Evolutionary conservation across 2,329 filamentous ascomycete species (phyloP).

Genomic region (Neofusicoccum cordaticola): DNA sequence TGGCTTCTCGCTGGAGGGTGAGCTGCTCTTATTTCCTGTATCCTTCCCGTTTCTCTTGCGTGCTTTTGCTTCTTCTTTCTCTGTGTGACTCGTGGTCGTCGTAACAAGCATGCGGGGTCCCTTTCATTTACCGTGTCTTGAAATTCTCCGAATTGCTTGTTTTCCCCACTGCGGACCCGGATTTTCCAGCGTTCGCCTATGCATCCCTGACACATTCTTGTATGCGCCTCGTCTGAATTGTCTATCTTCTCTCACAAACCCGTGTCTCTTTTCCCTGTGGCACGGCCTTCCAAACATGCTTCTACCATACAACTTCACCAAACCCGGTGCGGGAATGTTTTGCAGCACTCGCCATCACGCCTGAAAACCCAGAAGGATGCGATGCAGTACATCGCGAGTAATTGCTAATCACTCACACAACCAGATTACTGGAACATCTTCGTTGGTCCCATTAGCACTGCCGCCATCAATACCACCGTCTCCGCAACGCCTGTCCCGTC

Average conservation of each 20-base stretch:
- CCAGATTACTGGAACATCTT: conserved; percentile 24
- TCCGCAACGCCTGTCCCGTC: conserved; percentile 32
- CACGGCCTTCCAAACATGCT: conserved; percentile 24
- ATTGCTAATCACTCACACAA: too few relatives aligned
- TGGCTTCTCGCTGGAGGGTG: background rate
- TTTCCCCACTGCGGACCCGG: background rate
- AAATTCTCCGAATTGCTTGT: background rate
- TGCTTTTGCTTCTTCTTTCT: background rate
- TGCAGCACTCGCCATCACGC: background rate
- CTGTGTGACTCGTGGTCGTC: background rate
- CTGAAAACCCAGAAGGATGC: too few relatives aligned
- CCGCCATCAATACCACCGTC: conserved; percentile 26
- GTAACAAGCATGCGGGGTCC: background rate
- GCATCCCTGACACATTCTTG: background rate
- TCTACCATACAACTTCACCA: too few relatives aligned
- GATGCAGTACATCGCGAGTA: too few relatives aligned
- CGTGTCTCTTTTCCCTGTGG: conserved; percentile 1
- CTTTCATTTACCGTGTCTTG: conserved; percentile 14
- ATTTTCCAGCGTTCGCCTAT: background rate
- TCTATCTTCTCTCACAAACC: conserved; percentile 10
- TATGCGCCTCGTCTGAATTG: background rate
- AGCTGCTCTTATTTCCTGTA: background rate
- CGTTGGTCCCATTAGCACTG: conserved; percentile 23
- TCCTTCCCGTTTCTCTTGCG: background rate
- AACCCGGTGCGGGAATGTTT: too few relatives aligned